phyloP scores from a whole-genome alignment of 2,329 filamentous ascomycete species.

The Trichoderma sp. region DNA sequence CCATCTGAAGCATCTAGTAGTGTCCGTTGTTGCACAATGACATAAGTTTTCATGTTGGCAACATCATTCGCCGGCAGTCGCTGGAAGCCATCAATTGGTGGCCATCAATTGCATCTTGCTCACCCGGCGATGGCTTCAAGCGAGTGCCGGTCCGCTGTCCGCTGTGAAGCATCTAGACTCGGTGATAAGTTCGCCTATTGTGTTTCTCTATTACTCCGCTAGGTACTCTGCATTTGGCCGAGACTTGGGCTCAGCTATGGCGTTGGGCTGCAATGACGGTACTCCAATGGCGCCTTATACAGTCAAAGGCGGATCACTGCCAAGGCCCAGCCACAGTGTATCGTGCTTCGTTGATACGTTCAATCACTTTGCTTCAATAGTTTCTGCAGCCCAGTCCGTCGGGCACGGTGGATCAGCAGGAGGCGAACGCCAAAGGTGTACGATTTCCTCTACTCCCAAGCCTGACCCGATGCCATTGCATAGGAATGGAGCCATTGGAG shows the following conservation, averaged over 20 bases:
- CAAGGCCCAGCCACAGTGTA: not conserved
- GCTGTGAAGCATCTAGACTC: not conserved
- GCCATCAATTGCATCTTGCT: not conserved
- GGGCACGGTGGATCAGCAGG: conserved; percentile 1
- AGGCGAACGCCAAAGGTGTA: not conserved
- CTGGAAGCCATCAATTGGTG: not conserved
- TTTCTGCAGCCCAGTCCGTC: not conserved
- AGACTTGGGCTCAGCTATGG: conserved; percentile 8
- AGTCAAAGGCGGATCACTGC: not conserved
- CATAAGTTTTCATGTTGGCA: not conserved
- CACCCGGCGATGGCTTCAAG: not conserved
- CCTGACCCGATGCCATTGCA: conserved; percentile 19
- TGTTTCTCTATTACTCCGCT: not conserved
- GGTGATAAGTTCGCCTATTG: conserved; percentile 1
- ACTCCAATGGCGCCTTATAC: conserved; percentile 5
- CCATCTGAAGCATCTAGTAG: not conserved
- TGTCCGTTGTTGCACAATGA: not conserved
- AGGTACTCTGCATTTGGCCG: not conserved
- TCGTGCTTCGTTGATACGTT: not conserved
- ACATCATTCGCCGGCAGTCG: not conserved
- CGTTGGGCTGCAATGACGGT: conserved; percentile 7
- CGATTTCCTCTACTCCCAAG: not conserved
- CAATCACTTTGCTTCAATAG: not conserved
- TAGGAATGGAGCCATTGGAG: conserved; percentile 15
- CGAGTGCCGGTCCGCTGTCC: not conserved